Base-by-base conservation (phyloP, 139 green algal genomes). In the Haematococcus sp. region DNA sequence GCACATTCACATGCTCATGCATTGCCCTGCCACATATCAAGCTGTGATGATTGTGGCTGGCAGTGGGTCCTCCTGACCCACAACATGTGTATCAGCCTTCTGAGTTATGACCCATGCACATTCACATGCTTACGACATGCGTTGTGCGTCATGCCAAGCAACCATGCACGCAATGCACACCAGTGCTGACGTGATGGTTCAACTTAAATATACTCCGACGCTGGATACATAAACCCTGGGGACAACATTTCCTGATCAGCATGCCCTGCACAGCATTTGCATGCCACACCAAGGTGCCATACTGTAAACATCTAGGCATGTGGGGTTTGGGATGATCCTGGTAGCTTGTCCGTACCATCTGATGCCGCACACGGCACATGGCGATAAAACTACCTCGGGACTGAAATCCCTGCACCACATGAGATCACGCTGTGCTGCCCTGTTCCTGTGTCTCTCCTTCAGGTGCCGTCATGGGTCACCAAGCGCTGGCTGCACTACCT, bases 391-490 rank as follows among this genome's bases (percentile, higher is more conserved):
- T 34, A 59, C 64, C 4, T 31, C 52, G 17, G 43, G 33, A 71
- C 61, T 68, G 61, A 68, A 68, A 54, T 23, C 61, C 61, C 31
- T 66, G 25, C 27, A 25, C 28, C 59, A 33, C n/a, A n/a, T n/a
- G n/a, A n/a, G n/a, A n/a, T n/a, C n/a, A n/a, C n/a, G n/a, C n/a
- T n/a, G n/a, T 23, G 16, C 59, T 68, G 30, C 31, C 5, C 31
- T 68, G 13, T 9, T 19, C 40, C 40, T 67, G 59, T 44, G 4
- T 35, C 4, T 63, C 16, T 33, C 60, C 55, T 51, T 20, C 82
- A 96, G 85, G 94, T 99, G 19, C 96, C 96, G 0, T 92, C 96
- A 2, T 98, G 95, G 94, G 96, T 99, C 16, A 98, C 96, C 56
- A 96, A 95, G 82, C 85, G 92, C 52, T 99, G 95, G 95, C 89